Evolutionary conservation across 2,329 filamentous ascomycete genomes (phyloP), one percentile per base, ranked within the genome.

Genomic region (Penicillium sp.): DNA sequence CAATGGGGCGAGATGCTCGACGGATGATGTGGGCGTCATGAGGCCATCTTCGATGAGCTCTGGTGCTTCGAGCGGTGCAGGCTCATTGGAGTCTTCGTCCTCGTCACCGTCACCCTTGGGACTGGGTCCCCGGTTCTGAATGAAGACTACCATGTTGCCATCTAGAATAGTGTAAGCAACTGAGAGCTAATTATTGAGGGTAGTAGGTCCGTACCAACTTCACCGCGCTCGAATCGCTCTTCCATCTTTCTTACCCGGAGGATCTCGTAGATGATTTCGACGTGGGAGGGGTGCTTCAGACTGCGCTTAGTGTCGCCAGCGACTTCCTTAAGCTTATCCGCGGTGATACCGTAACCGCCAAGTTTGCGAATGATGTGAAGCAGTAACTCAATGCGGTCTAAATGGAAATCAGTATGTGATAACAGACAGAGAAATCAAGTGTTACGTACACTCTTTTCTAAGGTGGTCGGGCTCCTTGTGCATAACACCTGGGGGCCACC

Each of bases 401-500:
- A 29, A 23, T 18, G 41, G 6, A 44, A 56, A 54, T 40, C 35
- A 60, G 26, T 14, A 46, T 11, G 26, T 20, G 7, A 27, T 4
- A 33, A 11, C 6, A 25, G 2, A 18, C 15, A 26, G 33, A 26
- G 7, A 8, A n/a, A 5, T 2, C 6, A 26, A 20, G 26, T 47
- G 14, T 18, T 40, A 64, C 77, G 60, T 70, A 80, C 78, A 73
- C 40, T 75, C 71, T 67, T 78, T 79, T 49, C 72, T 69, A 20
- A 79, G 61, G 62, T 81, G 79, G 51, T 80, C 78, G 3, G 79
- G 78, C 63, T 81, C 79, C 62, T 71, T 76, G 66, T 81, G 79
- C 40, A 73, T 73, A 40, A 79, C 75, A 55, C 71, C 71, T 33
- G 67, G 57, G n/a, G 75, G 74, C 75, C 75, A 78, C 72, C 72